A percentile compares a stretch with the other conserved stretches of the same genome.
phyloP scores from a whole-genome alignment of 2,329 filamentous ascomycete genomes.

The Lecanicillium sp. region DNA sequence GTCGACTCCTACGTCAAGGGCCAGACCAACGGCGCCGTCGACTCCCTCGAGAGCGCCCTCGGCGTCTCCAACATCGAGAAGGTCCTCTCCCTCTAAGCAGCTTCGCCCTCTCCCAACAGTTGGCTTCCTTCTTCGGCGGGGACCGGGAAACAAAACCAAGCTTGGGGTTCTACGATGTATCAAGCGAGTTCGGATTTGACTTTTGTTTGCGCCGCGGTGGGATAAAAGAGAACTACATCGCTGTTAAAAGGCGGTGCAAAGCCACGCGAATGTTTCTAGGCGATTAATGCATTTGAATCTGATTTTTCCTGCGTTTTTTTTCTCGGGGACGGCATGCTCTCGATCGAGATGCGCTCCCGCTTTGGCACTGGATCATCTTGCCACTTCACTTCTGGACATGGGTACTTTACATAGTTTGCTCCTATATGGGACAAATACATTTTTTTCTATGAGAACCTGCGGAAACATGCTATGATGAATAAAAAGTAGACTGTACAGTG shows the following conservation, averaged over 20 bases:
- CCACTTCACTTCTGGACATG: conserved; percentile 7
- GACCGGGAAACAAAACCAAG: no score
- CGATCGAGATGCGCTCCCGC: not conserved
- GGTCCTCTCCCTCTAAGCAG: conserved; percentile 12
- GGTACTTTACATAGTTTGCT: not conserved
- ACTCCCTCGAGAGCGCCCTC: conserved; percentile 18
- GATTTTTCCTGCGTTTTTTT: not conserved
- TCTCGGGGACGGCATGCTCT: not conserved
- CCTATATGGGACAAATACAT: not conserved
- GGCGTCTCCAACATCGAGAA: conserved; percentile 16
- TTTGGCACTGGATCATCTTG: conserved; percentile 5
- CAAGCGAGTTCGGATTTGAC: no score
- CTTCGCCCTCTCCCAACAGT: not conserved
- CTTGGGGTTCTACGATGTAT: no score
- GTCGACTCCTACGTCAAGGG: conserved; percentile 20
- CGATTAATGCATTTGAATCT: not conserved
- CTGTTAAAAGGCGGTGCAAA: no score
- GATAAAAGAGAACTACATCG: no score
- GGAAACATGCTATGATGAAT: not conserved
- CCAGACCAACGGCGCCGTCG: conserved; percentile 17
- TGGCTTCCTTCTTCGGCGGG: no score
- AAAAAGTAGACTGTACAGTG: not conserved
- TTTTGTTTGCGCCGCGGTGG: not conserved
- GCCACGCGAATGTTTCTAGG: no score
- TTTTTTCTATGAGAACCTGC: no score